These are phyloP conservation scores for Goffeauzyma gilvescens DNA, from an alignment of 768 basidiomycete species.

Conservation along the genomic window DNA sequence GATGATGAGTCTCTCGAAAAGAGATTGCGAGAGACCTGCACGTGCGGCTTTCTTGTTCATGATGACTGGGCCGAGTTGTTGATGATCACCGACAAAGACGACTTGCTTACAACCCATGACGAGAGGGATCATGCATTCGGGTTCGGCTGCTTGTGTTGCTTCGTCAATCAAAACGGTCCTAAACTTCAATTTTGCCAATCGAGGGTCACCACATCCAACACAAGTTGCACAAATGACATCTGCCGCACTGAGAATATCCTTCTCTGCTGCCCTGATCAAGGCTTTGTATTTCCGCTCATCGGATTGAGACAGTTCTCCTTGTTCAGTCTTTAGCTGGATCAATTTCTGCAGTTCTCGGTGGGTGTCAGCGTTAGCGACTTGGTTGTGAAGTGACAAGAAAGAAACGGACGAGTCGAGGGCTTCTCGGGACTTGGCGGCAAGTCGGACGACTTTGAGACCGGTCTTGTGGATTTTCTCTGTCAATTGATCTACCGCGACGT, in stretches of 20 bases:
- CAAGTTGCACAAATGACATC: conserved; percentile 98
- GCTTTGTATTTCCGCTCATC: conserved; percentile 98
- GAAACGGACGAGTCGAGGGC: conserved; percentile 87
- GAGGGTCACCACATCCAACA: conserved; percentile 90
- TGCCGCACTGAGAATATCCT: conserved; percentile 82
- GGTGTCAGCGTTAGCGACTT: conserved; percentile 89
- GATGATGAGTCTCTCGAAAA: conserved; percentile 91
- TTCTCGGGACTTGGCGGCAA: conserved; percentile 95
- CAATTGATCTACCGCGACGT: conserved; percentile 96
- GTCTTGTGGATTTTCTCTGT: conserved; percentile 98
- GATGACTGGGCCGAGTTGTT: conserved; percentile 95
- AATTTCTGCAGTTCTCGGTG: conserved; percentile 95
- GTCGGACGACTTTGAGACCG: conserved; percentile 91
- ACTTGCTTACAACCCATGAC: conserved; percentile 97
- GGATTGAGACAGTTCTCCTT: conserved; percentile 86
- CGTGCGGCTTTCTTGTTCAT: conserved; percentile 99
- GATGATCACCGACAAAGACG: conserved; percentile 88
- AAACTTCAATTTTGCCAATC: conserved; percentile 91
- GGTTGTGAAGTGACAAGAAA: conserved; percentile 87
- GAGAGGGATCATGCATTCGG: conserved; percentile 99
- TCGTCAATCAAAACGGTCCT: conserved; percentile 96
- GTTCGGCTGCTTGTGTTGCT: conserved; percentile 93
- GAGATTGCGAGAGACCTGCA: conserved; percentile 92
- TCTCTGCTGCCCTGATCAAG: conserved; percentile 82
- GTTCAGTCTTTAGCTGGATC: conserved; percentile 91